Evolutionary conservation across 2,329 filamentous ascomycete species (phyloP), one percentile per base, ranked within the genome.

Genomic region (Apiospora koreana): DNA sequence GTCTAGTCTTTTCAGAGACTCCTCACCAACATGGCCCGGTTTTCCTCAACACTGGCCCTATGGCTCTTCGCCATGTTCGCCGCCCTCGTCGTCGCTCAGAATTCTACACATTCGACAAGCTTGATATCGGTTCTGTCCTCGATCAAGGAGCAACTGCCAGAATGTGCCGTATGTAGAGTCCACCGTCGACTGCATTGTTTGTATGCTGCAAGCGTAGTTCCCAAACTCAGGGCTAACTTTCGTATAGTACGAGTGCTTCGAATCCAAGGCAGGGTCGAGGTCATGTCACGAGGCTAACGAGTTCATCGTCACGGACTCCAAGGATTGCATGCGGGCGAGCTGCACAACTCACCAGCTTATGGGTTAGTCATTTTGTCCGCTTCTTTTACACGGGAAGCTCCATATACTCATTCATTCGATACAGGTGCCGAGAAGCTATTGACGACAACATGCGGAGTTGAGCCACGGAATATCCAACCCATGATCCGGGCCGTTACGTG

Each of bases 401-500:
- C 42, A 2, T 43, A 45, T 68, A 25, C 69, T 70, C 6, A 70
- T 38, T 8, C n/a, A 5, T 18, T 65, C 2, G 7, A 14, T 14
- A 25, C 58, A 72, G 72, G 54, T n/a, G 67, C 71, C n/a, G 68
- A 74, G 45, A 31, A 62, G 48, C 48, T 67, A 42, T 45, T 74
- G 31, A 72, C 69, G 38, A 28, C 65, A 46, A 69, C 72, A 23
- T 74, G 73, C 64, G 69, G 67, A 10, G 58, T 54, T 6, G 42
- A 41, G 23, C 38, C 45, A 2, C 71, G 72, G 54, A 70, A 74
- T 45, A 71, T 69, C 21, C 70, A 69, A 21, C 42, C 46, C 21
- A 64, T 67, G 31, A 68, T 74, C 25, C 68, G 73, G 41, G 67
- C 69, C 18, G 69, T 74, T 23, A 66, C 65, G 7, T 74, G 73